Conservation (phyloP, 768 basidiomycete genomes). For the Lanmaoa pseudosensibilis region DNA sequence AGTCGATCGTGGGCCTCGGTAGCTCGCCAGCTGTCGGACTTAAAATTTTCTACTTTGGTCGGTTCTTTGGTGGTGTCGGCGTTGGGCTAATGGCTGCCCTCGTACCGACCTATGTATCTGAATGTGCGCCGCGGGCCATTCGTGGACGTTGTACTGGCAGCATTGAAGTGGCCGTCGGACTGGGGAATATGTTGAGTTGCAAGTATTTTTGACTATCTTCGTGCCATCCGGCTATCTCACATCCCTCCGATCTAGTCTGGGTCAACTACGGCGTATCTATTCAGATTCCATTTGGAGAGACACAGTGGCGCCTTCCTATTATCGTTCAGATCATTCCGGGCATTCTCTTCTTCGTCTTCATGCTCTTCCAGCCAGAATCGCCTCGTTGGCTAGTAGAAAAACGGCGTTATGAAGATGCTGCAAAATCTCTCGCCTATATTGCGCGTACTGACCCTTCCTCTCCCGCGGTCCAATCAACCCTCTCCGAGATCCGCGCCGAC, state of each 20-base stretch:
- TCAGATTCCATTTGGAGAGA: conserved; percentile 26
- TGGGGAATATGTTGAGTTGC: conserved; percentile 39
- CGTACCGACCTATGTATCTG: conserved; percentile 39
- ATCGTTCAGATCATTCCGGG: conserved; percentile 43
- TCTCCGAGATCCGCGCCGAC: conserved; percentile 38
- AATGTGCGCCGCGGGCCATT: conserved; percentile 38
- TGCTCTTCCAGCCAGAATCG: conserved; percentile 42
- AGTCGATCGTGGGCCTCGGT: conserved; percentile 36
- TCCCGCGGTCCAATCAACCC: conserved; percentile 29
- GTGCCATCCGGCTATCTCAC: background rate
- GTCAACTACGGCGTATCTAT: conserved; percentile 35
- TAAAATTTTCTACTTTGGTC: conserved; percentile 34
- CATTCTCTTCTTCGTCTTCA: conserved; percentile 34
- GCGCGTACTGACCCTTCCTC: conserved; percentile 26
- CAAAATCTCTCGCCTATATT: conserved; percentile 32
- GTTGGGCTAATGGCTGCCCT: conserved; percentile 40
- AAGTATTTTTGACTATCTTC: conserved; percentile 11
- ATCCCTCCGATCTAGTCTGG: conserved; percentile 29
- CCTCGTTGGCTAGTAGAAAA: conserved; percentile 43
- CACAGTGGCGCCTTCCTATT: conserved; percentile 40
- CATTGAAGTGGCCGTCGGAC: conserved; percentile 33
- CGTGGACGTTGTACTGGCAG: conserved; percentile 39
- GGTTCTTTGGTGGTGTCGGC: conserved; percentile 52
- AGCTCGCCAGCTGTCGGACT: conserved; percentile 26
- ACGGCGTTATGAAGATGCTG: conserved; percentile 36